These are phyloP conservation scores for Podospora sp. DNA, from an alignment of 495 filamentous ascomycete species.

Conservation along the genomic window DNA sequence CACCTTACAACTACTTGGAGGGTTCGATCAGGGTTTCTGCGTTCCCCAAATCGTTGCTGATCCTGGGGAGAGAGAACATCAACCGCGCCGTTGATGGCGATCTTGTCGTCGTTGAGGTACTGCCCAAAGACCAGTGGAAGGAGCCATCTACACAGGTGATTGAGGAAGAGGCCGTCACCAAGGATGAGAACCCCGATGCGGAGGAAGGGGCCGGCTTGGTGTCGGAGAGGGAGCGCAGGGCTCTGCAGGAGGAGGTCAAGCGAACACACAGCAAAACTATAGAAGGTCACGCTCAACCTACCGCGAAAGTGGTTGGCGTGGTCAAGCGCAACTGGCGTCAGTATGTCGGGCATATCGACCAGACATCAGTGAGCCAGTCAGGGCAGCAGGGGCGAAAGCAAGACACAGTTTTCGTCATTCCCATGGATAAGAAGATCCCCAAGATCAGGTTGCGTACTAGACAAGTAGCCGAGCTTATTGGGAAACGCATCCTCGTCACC, in stretches of 20 bases:
- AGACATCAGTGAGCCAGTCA: constrained; percentile 73
- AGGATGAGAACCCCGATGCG: constrained; percentile 86
- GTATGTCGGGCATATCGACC: constrained; percentile 93
- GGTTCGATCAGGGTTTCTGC: constrained; percentile 85
- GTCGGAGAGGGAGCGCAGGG: constrained; percentile 80
- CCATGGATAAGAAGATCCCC: constrained; percentile 96
- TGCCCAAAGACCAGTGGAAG: constrained; percentile 96
- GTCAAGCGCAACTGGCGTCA: constrained; percentile 96
- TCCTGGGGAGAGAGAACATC: constrained; percentile 94
- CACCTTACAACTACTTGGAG: constrained; percentile 96
- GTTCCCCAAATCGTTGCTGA: constrained; percentile 84
- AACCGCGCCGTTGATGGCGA: constrained; percentile 92
- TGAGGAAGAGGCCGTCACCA: constrained; percentile 89
- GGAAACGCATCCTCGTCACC: constrained; percentile 90
- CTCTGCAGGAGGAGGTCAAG: constrained; percentile 87
- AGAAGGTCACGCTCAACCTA: constrained; percentile 85
- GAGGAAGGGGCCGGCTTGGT: constrained; percentile 75
- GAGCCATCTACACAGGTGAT: constrained; percentile 91
- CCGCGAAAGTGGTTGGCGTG: constrained; percentile 88
- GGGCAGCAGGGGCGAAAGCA: constrained; percentile 75
- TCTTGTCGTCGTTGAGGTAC: constrained; percentile 84
- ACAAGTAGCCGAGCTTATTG: constrained; percentile 82
- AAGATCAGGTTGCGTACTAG: constrained; percentile 92
- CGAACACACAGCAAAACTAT: constrained; percentile 74
- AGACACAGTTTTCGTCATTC: constrained; percentile 89